phyloP scores from a whole-genome alignment of 805 yeast species.

The Kazachstania bromeliacearum region DNA sequence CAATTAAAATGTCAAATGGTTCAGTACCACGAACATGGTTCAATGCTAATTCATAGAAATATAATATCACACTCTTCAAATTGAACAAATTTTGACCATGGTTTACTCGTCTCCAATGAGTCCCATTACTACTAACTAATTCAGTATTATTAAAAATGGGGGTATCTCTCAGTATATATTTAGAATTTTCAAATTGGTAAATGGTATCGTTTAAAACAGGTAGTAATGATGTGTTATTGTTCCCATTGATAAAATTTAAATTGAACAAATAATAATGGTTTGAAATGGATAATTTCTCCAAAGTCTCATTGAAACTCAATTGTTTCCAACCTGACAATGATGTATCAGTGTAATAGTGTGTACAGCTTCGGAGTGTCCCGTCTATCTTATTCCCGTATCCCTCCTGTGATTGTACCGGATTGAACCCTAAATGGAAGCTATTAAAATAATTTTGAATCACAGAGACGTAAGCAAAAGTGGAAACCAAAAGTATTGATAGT shows the following conservation, averaged over 20 bases:
- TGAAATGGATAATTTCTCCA: conserved; percentile 6
- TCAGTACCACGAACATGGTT: conserved; percentile 60
- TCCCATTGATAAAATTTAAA: conserved; percentile 19
- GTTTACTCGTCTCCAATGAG: conserved; percentile 42
- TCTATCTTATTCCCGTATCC: conserved; percentile 17
- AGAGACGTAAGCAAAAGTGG: conserved; percentile 72
- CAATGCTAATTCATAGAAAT: no score
- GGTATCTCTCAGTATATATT: conserved; percentile 13
- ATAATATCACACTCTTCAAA: no score
- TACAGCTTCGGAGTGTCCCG: no score
- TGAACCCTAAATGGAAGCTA: conserved; percentile 24
- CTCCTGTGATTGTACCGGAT: background rate
- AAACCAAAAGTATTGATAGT: conserved; percentile 58
- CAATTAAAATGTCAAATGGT: conserved; percentile 70
- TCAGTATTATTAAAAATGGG: conserved; percentile 12
- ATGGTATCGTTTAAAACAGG: conserved; percentile 27
- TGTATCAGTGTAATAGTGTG: conserved; percentile 19
- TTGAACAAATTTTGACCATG: background rate
- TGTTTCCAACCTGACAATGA: conserved; percentile 14
- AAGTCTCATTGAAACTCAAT: conserved; percentile 15
- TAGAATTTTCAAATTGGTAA: conserved; percentile 15
- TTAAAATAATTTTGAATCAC: conserved; percentile 56
- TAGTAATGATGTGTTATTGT: conserved; percentile 4
- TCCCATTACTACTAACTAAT: conserved; percentile 33
- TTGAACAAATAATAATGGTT: conserved; percentile 27